A percentile compares a stretch with the other conserved stretches of the same genome.
These are phyloP conservation scores for Westerdykella aurantiaca DNA, from an alignment of 2,329 filamentous ascomycete species.

Conservation along the genomic window DNA sequence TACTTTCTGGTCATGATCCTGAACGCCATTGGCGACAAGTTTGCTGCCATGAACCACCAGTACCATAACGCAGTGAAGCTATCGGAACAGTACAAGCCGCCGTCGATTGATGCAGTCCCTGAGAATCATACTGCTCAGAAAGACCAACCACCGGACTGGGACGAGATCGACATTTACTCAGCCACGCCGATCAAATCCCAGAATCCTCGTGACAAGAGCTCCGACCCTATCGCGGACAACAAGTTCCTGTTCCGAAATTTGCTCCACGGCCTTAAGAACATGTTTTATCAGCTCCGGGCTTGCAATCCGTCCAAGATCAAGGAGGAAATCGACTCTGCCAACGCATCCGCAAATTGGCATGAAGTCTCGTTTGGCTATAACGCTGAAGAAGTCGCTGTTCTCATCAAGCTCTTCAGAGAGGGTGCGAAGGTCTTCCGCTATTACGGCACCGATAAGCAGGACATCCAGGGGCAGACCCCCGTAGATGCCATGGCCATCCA, in stretches of 20 bases:
- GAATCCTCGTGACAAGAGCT: conserved; percentile 80
- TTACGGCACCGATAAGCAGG: conserved; percentile 83
- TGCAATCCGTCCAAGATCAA: conserved; percentile 65
- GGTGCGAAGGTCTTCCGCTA: conserved; percentile 95
- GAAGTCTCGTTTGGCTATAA: conserved; percentile 96
- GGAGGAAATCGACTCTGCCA: conserved; percentile 63
- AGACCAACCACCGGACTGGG: conserved; percentile 81
- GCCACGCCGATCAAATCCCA: conserved; percentile 95
- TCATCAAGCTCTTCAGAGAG: conserved; percentile 95
- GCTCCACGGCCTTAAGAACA: conserved; percentile 91
- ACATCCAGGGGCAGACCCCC: conserved; percentile 70
- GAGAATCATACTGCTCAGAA: conserved; percentile 84
- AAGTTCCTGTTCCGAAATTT: conserved; percentile 97
- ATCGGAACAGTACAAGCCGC: conserved; percentile 68
- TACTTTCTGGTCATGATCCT: conserved; percentile 96
- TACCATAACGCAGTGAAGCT: conserved; percentile 93
- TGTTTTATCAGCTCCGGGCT: conserved; percentile 87
- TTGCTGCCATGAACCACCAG: conserved; percentile 94
- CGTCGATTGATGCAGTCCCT: conserved; percentile 55
- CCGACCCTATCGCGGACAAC: conserved; percentile 90
- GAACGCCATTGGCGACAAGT: conserved; percentile 97
- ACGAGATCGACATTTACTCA: conserved; percentile 95
- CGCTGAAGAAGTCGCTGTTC: conserved; percentile 91
- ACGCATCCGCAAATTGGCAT: conserved; percentile 83
- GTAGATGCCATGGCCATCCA: conserved; percentile 92